phyloP scores from a whole-genome alignment of 306 rosid genomes.

The Psophocarpus tetragonolobus region DNA sequence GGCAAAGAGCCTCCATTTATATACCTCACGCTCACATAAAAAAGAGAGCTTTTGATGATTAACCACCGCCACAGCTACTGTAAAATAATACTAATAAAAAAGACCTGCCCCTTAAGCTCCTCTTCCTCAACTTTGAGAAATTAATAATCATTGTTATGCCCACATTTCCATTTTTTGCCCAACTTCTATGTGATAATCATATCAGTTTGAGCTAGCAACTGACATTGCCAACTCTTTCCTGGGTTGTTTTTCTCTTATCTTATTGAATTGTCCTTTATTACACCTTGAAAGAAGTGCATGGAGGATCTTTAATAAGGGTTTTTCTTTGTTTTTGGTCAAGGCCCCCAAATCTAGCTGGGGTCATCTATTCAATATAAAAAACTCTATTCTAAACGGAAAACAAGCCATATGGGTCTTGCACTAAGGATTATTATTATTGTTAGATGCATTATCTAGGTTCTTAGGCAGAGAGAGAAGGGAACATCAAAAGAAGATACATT shows the following conservation, averaged over 20 bases:
- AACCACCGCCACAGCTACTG: constrained; percentile 86
- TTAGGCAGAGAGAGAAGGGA: constrained; percentile 15
- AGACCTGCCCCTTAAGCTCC: constrained; percentile 36
- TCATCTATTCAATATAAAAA: constrained; percentile 29
- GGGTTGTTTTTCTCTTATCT: constrained; percentile 47
- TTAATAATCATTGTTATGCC: constrained; percentile 34
- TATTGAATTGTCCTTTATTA: constrained; percentile 61
- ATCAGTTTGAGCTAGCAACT: constrained; percentile 67
- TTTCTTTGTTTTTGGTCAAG: constrained; percentile 59
- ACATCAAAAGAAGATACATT: constrained; percentile 40
- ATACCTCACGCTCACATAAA: constrained; percentile 87
- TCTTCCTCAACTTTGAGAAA: constrained; percentile 35
- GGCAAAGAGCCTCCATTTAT: constrained; percentile 54
- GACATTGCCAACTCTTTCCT: constrained; percentile 75
- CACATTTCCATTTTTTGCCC: constrained; percentile 12
- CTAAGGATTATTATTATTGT: constrained; percentile 33
- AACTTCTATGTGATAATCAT: constrained; percentile 50
- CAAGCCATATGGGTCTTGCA: constrained; percentile 45
- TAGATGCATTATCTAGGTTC: constrained; percentile 43
- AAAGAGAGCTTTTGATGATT: constrained; percentile 91
- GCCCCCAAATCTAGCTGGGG: constrained; percentile 56
- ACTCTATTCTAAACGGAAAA: constrained; percentile 7
- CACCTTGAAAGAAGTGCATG: constrained; percentile 56
- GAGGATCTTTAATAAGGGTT: constrained; percentile 44
- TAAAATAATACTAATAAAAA: constrained; percentile 31